Evolutionary conservation across 148 eudicot species (phyloP), one percentile per base, ranked within the genome.

Genomic region (Gaultheria prostrata): DNA sequence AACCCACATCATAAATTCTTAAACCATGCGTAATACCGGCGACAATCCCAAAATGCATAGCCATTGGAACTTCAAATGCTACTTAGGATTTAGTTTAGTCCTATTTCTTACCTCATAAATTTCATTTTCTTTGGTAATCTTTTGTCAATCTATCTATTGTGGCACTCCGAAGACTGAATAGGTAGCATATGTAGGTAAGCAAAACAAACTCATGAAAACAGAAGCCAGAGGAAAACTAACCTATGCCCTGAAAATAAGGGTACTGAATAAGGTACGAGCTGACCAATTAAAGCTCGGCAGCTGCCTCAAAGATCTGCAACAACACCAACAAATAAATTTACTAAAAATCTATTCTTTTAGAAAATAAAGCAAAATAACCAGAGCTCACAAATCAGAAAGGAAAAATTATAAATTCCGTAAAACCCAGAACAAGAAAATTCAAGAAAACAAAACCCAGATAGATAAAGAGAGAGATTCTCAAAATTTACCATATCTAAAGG

Each of bases 241-340:
- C 85, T 85, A 77, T 76, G 51, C 76, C 32, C 13, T 43, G 24
- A 78, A 78, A 56, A 20, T 48, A 76, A 13, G 49, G 11, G 81
- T 4, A 63, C 24, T 56, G 49, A 54, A 56, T 54, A 35, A 32
- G 24, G 24, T 30, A 48, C 26, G 70, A 46, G 79, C 26, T 79
- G 78, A 59, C 80, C 78, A 87, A 39, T 39, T 39, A 39, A 75
- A 82, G 67, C 76, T 30, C 54, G 39, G 63, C 20, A 78, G 33
- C 82, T 75, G 9, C 85, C 56, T 49, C 61, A 74, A 61, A 85
- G 85, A 87, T 85, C 89, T 85, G 85, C 73, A 83, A 67, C 32
- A 83, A 83, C 75, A 59, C 35, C 26, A 32, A 48, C 20, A n/a
- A 59, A 79, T 1, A 48, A 79, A 56, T 12, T 54, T 35, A 20